Percentiles rank a stretch among this genome's conserved stretches.
phyloP scores from a whole-genome alignment of 305 asterid genomes.

The Salvia sclarea region DNA sequence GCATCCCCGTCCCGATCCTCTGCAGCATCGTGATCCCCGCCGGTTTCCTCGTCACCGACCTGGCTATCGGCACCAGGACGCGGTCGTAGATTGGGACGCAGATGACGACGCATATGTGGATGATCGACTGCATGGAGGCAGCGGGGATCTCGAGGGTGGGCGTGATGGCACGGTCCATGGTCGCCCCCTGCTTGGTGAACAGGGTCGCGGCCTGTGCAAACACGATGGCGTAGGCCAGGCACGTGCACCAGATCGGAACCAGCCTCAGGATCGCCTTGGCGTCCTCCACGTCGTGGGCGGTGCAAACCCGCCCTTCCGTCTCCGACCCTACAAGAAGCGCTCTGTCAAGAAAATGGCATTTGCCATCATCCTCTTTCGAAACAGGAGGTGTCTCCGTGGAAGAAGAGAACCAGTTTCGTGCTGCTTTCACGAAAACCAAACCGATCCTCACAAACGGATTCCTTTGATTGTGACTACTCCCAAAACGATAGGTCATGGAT shows the following conservation, averaged over 20 bases:
- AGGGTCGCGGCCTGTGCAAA: slow-evolving; percentile 36
- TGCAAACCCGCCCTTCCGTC: neutral
- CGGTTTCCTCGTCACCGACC: slow-evolving; percentile 37
- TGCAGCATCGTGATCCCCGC: slow-evolving; percentile 55
- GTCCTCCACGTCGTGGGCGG: slow-evolving; percentile 22
- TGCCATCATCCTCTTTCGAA: neutral
- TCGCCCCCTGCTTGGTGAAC: slow-evolving; percentile 49
- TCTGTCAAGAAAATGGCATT: slow-evolving; percentile 28
- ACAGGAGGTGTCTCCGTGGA: neutral
- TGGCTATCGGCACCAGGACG: slow-evolving; percentile 37
- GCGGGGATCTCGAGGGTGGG: slow-evolving; percentile 36
- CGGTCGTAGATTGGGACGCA: slow-evolving; percentile 41
- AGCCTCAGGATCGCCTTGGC: slow-evolving; percentile 35
- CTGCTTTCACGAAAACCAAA: slow-evolving; percentile 19
- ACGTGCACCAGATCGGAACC: slow-evolving; percentile 36
- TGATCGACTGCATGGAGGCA: slow-evolving; percentile 38
- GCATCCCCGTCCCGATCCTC: slow-evolving; percentile 49
- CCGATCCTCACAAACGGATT: slow-evolving; percentile 27
- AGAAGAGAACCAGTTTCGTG: slow-evolving; percentile 20
- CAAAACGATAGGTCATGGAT: slow-evolving; percentile 28
- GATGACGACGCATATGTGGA: slow-evolving; percentile 24
- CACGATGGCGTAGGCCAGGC: slow-evolving; percentile 35
- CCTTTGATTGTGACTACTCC: neutral
- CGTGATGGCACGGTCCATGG: slow-evolving; percentile 43
- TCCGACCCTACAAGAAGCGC: slow-evolving; percentile 27